Evolutionary conservation across 2,329 filamentous ascomycete species (phyloP), one percentile per base, ranked within the genome.

Genomic region (Purpureocillium takamizusanense): DNA sequence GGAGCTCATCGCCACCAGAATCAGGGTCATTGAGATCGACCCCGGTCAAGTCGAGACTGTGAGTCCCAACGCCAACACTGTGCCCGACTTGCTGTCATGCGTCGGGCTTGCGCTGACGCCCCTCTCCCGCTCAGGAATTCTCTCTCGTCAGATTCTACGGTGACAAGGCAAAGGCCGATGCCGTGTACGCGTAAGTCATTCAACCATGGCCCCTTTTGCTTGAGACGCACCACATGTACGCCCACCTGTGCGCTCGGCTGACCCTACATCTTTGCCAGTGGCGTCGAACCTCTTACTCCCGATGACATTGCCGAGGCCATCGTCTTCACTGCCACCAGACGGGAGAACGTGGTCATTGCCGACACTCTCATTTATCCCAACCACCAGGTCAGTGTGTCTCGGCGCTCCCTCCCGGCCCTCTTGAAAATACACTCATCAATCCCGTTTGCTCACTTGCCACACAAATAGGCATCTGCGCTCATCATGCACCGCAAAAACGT

Each of bases 1-100:
- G 58, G 89, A 95, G 65, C 72, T 94, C 42, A 82, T 95, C 49
- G 72, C 83, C 7, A 86, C 82, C 14, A 72, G 84, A 40, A 86
- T 95, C 45, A 70, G 89, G 40, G 72, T 95, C 44, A 94, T 95
- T 45, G 85, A 87, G 61, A 74, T 95, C 52, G 89, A 95, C 53
- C 89, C 89, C 0, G 89, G 89, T 18, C 88, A 94, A 65, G 88
- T 95, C 34, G 87, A 95, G 71, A 95, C 89, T 33, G 78, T 81
- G 62, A 44, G 69, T 50, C 23, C 17, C 16, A 14, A 21, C 4
- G 4, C 11, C 3, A 11, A 28, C n/a, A n/a, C n/a, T n/a, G n/a
- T 12, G 13, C 13, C 17, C 30, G 15, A 15, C 28, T 11, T 34
- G n/a, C n/a, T n/a, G n/a, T 31, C 14, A n/a, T 29, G 21, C 11